A percentile compares a stretch with the other conserved stretches of the same genome.
Evolutionary conservation across 331 rosid species (phyloP).

Genomic region (Rhamnella rubrinervis): DNA sequence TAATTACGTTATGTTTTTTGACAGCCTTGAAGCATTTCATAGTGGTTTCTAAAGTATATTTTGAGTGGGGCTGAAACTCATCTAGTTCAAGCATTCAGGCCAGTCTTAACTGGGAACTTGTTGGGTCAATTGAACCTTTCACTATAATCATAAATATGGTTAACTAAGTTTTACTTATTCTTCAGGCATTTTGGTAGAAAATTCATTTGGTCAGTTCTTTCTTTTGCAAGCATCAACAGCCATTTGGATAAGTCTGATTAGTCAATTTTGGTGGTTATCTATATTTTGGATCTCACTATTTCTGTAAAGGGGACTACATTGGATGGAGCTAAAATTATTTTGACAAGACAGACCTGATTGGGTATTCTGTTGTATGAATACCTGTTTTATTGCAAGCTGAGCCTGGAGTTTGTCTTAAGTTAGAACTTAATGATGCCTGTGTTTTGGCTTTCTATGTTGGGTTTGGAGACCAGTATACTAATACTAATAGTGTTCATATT

Average conservation of each 20-base stretch:
- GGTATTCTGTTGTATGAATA: not conserved
- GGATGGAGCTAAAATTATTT: not conserved
- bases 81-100: not conserved
- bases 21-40: not conserved
- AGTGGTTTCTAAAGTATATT: not conserved
- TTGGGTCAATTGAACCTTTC: too few species aligned
- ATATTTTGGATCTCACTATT: too few species aligned
- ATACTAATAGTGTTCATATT: not conserved
- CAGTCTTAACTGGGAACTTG: too few species aligned
- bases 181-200: too few species aligned
- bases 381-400: not conserved
- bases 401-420: not conserved
- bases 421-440: not conserved
- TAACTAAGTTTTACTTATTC: too few species aligned
- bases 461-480: not conserved
- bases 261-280: too few species aligned
- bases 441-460: not conserved
- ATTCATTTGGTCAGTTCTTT: too few species aligned
- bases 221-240: too few species aligned
- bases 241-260: too few species aligned
- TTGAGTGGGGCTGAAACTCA: not conserved
- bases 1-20: slow-evolving; percentile 1
- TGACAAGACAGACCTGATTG: not conserved
- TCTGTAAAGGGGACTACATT: too few species aligned
- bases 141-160: too few species aligned